Base-by-base conservation (phyloP, 2,329 filamentous ascomycete genomes). In the Venturia aucupariae region DNA sequence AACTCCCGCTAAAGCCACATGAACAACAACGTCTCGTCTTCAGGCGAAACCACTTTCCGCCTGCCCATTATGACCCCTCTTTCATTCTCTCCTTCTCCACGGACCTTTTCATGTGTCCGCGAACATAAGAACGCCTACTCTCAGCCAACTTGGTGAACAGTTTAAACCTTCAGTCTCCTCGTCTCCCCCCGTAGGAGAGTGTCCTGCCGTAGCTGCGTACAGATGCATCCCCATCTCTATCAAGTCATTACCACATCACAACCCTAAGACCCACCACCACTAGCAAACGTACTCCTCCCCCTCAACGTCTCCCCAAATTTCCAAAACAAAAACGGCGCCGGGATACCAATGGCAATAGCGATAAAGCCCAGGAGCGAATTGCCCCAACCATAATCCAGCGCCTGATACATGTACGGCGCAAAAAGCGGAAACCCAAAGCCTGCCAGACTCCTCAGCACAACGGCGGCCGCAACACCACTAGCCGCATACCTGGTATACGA, bases 81-180 rank as follows among this genome's bases (percentile, higher is more conserved):
- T n/a, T n/a, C n/a, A n/a, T n/a, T n/a, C n/a, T n/a, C n/a, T n/a
- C n/a, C n/a, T n/a, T n/a, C n/a, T n/a, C n/a, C n/a, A 97, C 92
- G 1, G 87, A 86, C 74, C 95, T 96, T 69, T 88, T 80, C 74
- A 86, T 85, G 73, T 95, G 91, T 60, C 41, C 61, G 73, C 80
- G 76, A 72, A 89, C 86, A 77, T 89, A 89, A 64, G 86, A 86
- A 69, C 85, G 88, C 70, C 82, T 81, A 73, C 84, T 87, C 72
- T 86, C 81, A 62, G 74, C 77, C 65, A 86, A 80, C 67, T 82
- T 79, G 71, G 88, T 89, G 22, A 44, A 42, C 22, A 65, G 46
- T n/a, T 62, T 60, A 39, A 62, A 42, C 22, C 62, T 46, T 15
- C 19, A 19, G 30, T 44, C 60, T 44, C 39, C 17, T 54, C 32